Evolutionary conservation across 805 yeast species (phyloP).

Genomic region (Candida suzukii): DNA sequence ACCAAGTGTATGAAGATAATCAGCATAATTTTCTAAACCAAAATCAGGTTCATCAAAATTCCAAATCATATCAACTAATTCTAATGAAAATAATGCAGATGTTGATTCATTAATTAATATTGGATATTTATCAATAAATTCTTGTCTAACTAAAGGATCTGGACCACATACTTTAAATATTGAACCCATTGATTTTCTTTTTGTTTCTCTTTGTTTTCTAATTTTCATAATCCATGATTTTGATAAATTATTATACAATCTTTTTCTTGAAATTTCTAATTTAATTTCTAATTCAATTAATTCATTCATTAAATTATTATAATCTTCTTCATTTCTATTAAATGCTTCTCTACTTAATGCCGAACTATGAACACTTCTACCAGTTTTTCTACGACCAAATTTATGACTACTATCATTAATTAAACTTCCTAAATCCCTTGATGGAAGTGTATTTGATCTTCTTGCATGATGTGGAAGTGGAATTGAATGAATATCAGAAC

Average conservation of each 20-base stretch:
- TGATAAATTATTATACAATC: constrained; percentile 20
- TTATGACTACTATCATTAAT: not conserved
- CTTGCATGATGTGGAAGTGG: not conserved
- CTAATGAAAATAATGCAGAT: constrained; percentile 48
- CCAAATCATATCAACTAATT: constrained; percentile 42
- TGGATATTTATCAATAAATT: constrained; percentile 20
- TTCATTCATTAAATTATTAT: constrained; percentile 13
- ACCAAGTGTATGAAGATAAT: constrained; percentile 33
- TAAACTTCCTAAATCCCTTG: not conserved
- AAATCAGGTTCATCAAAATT: constrained; percentile 44
- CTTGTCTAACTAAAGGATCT: constrained; percentile 20
- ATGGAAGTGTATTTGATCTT: not conserved
- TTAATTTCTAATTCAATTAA: constrained; percentile 10
- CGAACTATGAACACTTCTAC: not conserved
- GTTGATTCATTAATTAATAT: constrained; percentile 22
- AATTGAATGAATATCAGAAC: not conserved
- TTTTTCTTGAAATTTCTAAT: constrained; percentile 17
- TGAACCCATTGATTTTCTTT: constrained; percentile 3
- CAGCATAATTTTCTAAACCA: constrained; percentile 40
- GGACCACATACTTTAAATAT: constrained; percentile 8
- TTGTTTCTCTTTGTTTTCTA: constrained; percentile 5
- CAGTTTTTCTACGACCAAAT: not conserved
- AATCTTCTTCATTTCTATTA: constrained; percentile 16
- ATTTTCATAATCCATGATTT: constrained; percentile 25
- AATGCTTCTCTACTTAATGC: constrained; percentile 11